phyloP scores from a whole-genome alignment of 73 alveolate genomes.

The Symbiodinium natans region DNA sequence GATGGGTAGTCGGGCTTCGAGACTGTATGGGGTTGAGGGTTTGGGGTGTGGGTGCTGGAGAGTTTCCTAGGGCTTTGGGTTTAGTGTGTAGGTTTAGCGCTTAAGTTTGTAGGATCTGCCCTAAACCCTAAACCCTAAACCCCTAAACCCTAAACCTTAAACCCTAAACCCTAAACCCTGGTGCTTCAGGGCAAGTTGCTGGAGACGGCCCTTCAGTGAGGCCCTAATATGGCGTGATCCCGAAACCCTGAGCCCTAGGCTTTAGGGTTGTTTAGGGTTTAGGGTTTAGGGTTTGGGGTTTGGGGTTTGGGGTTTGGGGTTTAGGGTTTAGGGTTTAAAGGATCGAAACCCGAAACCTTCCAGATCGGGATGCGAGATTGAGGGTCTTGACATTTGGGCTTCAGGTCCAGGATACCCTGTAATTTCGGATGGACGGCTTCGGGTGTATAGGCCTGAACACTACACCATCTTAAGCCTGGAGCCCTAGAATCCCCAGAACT shows the following conservation, averaged over 20 bases:
- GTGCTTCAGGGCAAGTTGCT: neutral
- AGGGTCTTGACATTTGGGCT: no score
- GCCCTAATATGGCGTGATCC: neutral
- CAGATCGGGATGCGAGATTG: no score
- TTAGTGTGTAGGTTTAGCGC: neutral
- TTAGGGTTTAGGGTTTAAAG: neutral
- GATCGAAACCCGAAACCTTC: no score
- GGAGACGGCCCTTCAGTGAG: neutral
- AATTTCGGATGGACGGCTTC: neutral
- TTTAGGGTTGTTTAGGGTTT: neutral
- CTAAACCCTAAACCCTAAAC: neutral
- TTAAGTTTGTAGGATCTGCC: neutral
- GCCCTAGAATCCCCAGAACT: no score
- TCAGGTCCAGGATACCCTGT: neutral
- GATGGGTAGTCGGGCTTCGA: no score
- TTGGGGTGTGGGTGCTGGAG: no score
- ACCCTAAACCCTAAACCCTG: neutral
- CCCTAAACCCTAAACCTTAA: neutral
- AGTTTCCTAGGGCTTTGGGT: no score
- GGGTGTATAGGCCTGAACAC: neutral
- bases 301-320: neutral
- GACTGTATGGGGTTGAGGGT: no score
- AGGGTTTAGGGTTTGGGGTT: neutral
- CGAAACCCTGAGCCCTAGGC: neutral
- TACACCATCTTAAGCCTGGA: neutral